Evolutionary conservation across 306 rosid species (phyloP).

Genomic region (Gillenia trifoliata): DNA sequence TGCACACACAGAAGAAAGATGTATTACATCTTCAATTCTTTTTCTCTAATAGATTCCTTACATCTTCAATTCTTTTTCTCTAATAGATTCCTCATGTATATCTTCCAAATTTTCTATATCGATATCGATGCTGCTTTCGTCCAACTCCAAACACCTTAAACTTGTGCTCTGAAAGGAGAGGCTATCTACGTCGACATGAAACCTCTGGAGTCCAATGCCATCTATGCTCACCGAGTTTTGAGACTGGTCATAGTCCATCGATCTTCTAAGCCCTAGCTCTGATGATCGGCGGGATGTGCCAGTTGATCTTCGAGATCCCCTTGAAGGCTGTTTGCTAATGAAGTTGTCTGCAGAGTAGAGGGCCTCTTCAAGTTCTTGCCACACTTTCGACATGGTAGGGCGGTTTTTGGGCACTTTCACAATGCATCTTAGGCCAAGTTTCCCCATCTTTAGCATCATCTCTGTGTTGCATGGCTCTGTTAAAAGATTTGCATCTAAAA

Average conservation of each 20-base stretch:
- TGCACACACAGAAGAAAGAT: background rate
- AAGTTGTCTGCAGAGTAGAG: constrained; percentile 38
- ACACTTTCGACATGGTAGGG: constrained; percentile 69
- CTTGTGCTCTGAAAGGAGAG: constrained; percentile 47
- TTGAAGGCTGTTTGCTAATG: constrained; percentile 22
- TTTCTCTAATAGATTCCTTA: constrained; percentile 15
- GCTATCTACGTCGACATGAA: constrained; percentile 58
- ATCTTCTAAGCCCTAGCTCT: constrained; percentile 7
- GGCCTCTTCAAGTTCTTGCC: constrained; percentile 58
- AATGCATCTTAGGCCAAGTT: constrained; percentile 63
- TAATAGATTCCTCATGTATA: constrained; percentile 16
- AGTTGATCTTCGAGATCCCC: constrained; percentile 11
- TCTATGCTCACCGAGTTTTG: constrained; percentile 60
- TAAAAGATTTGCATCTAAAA: constrained; percentile 65
- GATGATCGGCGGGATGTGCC: constrained; percentile 10
- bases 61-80: constrained; percentile 15
- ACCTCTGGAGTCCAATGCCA: constrained; percentile 55
- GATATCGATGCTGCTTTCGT: constrained; percentile 43
- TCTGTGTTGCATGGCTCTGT: constrained; percentile 58
- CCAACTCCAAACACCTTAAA: constrained; percentile 63
- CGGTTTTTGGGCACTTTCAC: constrained; percentile 57
- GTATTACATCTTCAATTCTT: constrained; percentile 9
- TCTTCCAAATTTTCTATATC: constrained; percentile 35
- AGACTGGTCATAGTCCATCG: constrained; percentile 41
- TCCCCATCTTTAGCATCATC: constrained; percentile 70